Base-by-base conservation (phyloP, 495 filamentous ascomycete genomes). In the Aspergillus sparsus region DNA sequence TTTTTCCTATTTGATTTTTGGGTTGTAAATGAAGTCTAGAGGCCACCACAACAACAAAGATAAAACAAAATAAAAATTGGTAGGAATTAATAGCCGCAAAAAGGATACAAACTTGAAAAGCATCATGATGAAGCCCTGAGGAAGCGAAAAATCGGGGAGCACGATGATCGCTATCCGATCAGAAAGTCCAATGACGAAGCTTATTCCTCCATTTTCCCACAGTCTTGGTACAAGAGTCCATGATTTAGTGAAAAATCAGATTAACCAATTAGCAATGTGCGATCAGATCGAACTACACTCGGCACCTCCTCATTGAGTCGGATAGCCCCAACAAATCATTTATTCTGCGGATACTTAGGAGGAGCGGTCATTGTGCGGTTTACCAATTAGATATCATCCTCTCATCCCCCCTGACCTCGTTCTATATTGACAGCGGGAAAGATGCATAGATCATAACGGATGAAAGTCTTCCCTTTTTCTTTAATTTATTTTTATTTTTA, bases 211-310 rank as follows among this genome's bases (percentile, higher is more conserved):
- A 34, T 35, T 55, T 61, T 49, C 57, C 21, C 57, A 45, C 32
- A 47, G 51, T 12, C 52, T 45, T 56, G 57, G 50, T 52, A 49
- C 46, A 0, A 11, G 10, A 31, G 39, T 21, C 39, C 7, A 21
- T 18, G 37, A 13, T 37, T 36, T 41, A 9, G n/a, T 18, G 16
- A 47, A 51, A 39, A 41, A 16, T 49, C 49, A 54, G 54, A 63
- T 63, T 31, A 39, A 16, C 62, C 58, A 65, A 65, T 54, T 32
- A 57, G 9, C 53, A 10, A 39, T 11, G n/a, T 33, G 35, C 52
- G 56, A 55, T 62, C 57, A 45, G 56, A 66, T 66, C 63, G 39
- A 45, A 53, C 27, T 46, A 31, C 33, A 49, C 21, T 27, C 21
- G 21, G 21, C 21, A 27, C 21, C 21, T 27, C 21, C 21, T 27